Evolutionary conservation across 2,329 filamentous ascomycete species (phyloP).

Genomic region (Exophiala sp.): DNA sequence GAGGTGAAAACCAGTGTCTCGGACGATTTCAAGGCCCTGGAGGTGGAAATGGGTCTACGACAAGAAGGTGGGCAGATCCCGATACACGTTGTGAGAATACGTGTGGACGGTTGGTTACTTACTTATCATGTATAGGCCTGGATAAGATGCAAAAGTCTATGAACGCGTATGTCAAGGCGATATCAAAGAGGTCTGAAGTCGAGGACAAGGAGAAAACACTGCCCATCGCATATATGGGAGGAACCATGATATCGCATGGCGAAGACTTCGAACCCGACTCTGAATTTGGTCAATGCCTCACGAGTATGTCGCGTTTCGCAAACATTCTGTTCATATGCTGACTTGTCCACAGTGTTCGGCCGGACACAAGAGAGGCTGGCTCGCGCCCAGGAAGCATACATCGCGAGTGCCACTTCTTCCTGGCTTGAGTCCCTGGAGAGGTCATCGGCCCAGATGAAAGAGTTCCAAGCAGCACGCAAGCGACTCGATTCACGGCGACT

Average conservation of each 20-base stretch:
- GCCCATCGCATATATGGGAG: conserved; percentile 74
- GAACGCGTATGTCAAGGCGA: conserved; percentile 80
- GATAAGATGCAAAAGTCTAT: conserved; percentile 84
- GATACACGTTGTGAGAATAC: background rate
- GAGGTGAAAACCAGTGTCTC: conserved; percentile 83
- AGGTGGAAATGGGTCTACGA: conserved; percentile 83
- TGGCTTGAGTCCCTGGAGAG: conserved; percentile 93
- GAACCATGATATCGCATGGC: conserved; percentile 81
- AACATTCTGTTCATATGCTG: background rate
- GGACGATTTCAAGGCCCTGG: conserved; percentile 86
- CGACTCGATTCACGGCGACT: conserved; percentile 88
- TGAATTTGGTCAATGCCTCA: conserved; percentile 83
- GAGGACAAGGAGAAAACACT: conserved; percentile 86
- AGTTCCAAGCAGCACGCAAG: conserved; percentile 89
- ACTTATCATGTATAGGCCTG: conserved; percentile 61
- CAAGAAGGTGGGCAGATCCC: conserved; percentile 64
- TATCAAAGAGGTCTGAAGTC: conserved; percentile 77
- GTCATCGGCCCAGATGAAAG: conserved; percentile 91
- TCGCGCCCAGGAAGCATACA: conserved; percentile 78
- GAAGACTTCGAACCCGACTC: conserved; percentile 91
- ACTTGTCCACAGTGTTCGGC: conserved; percentile 59
- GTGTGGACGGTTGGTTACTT: conserved; percentile 11
- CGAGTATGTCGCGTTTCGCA: conserved; percentile 49
- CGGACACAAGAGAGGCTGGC: conserved; percentile 84
- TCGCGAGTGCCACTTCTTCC: conserved; percentile 69